These are phyloP conservation scores for Globisporangium yorkense DNA, from an alignment of 352 stramenopile genomes.

Conservation along the genomic window DNA sequence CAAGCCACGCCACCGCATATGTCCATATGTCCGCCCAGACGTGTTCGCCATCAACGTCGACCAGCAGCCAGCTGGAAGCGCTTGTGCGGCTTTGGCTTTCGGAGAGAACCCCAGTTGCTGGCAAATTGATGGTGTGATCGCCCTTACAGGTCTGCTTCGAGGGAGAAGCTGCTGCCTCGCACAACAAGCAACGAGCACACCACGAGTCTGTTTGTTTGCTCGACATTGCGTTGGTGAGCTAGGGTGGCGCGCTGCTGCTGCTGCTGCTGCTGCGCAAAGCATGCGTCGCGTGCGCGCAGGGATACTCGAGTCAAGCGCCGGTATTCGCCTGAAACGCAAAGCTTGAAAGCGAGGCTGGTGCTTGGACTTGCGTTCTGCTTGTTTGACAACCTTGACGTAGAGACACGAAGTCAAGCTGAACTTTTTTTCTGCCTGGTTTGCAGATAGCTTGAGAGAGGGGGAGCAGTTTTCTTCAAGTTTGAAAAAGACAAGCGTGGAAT, in stretches of 20 bases:
- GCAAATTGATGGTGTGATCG: not conserved
- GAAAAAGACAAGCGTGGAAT: slow-evolving; percentile 10
- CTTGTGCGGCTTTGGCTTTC: not conserved
- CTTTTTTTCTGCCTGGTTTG: slow-evolving; percentile 1
- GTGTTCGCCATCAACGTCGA: not conserved
- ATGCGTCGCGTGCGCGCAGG: not conserved
- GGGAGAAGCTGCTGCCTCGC: not conserved
- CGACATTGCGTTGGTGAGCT: no score
- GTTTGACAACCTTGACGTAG: not conserved
- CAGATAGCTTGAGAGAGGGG: no score
- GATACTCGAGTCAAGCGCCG: not conserved
- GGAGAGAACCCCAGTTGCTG: not conserved
- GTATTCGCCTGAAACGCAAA: slow-evolving; percentile 9
- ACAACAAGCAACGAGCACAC: no score
- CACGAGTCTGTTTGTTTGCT: no score
- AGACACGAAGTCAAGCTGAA: not conserved
- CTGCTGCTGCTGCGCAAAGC: not conserved
- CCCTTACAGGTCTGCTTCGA: not conserved
- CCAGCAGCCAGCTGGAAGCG: not conserved
- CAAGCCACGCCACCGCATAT: no score
- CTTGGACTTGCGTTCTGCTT: not conserved
- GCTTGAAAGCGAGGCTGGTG: no score
- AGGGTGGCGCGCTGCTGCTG: no score
- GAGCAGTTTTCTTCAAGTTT: slow-evolving; percentile 9
- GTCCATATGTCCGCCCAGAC: not conserved